Evolutionary conservation across 306 rosid genomes (phyloP).

Genomic region (Corylus americana): DNA sequence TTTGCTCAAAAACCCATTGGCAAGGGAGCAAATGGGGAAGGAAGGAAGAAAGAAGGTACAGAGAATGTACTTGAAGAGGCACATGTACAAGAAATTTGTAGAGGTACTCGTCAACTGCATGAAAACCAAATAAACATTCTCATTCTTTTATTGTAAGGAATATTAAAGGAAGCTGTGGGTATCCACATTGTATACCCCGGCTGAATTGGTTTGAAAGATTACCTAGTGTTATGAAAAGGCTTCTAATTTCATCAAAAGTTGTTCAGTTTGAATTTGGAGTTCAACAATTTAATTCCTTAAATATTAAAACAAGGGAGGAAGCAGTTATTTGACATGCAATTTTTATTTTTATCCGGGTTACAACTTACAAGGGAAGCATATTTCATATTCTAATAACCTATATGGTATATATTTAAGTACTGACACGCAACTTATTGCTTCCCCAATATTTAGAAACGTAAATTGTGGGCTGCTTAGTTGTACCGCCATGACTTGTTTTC

Average conservation of each 20-base stretch:
- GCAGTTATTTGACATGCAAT: too few relatives aligned
- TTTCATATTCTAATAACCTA: too few relatives aligned
- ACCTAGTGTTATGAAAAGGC: background rate
- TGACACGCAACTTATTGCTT: too few relatives aligned
- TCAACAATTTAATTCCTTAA: too few relatives aligned
- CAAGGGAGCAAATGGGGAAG: slow-evolving; percentile 70
- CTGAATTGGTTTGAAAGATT: slow-evolving; percentile 21
- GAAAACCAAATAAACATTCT: slow-evolving; percentile 53
- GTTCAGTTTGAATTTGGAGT: background rate
- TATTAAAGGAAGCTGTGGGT: slow-evolving; percentile 21
- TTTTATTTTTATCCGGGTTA: too few relatives aligned
- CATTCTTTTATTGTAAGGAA: slow-evolving; percentile 45
- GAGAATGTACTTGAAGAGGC: slow-evolving; percentile 75
- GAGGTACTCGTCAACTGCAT: slow-evolving; percentile 73
- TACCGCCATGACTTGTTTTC: too few relatives aligned
- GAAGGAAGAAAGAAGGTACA: slow-evolving; percentile 75
- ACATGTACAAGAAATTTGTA: slow-evolving; percentile 76
- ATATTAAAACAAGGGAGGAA: too few relatives aligned
- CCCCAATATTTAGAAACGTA: too few relatives aligned
- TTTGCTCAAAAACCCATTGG: slow-evolving; percentile 56
- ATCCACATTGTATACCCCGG: background rate
- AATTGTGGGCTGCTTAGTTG: too few relatives aligned
- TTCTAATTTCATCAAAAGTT: background rate
- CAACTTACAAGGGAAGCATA: too few relatives aligned
- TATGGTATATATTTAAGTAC: too few relatives aligned